phyloP scores from a whole-genome alignment of 495 filamentous ascomycete genomes.

The Lineolata rhizophorae region DNA sequence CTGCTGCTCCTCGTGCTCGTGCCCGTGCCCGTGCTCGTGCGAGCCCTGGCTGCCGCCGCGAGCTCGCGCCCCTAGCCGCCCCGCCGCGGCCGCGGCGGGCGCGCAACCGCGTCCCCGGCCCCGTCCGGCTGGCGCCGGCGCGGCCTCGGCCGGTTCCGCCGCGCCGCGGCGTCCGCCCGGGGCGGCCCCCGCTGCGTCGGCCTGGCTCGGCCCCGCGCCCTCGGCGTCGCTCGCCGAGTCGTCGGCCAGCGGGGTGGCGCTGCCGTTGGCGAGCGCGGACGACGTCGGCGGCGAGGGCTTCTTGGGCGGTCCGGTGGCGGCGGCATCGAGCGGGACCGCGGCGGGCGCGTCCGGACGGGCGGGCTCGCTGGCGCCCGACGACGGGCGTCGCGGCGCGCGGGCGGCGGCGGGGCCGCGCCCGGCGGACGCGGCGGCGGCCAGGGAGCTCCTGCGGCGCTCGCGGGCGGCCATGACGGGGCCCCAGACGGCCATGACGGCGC shows the following conservation, averaged over 20 bases:
- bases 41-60: background rate
- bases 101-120: background rate
- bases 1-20: background rate
- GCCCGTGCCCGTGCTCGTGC: background rate
- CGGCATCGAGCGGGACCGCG: background rate
- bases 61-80: background rate
- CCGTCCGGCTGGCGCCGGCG: no score
- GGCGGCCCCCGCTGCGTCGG: no score
- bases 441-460: conserved; percentile 7
- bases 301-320: no score
- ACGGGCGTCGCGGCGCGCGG: no score
- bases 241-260: conserved; percentile 4
- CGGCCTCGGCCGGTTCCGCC: no score
- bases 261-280: conserved; percentile 31
- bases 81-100: background rate
- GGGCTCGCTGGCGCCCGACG: no score
- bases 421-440: conserved; percentile 1
- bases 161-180: no score
- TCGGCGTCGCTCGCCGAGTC: no score
- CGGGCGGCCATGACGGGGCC: conserved; percentile 16
- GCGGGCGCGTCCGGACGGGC: conserved; percentile 3
- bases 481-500: conserved; percentile 75
- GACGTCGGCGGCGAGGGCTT: conserved; percentile 19
- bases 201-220: background rate
- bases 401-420: conserved; percentile 15